Conservation (phyloP, 352 stramenopile genomes). For the Blastocystis sp. region DNA sequence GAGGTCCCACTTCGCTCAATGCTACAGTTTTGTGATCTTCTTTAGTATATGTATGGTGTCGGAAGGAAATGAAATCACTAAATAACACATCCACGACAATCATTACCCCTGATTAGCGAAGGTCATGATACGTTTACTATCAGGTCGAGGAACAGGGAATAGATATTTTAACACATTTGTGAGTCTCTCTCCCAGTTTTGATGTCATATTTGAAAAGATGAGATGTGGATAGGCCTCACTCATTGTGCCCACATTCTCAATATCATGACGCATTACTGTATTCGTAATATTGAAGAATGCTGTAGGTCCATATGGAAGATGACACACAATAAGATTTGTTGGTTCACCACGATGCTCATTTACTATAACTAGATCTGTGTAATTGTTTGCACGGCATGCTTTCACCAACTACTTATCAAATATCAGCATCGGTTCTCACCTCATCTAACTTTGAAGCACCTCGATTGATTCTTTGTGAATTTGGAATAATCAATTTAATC, state of each 20-base stretch:
- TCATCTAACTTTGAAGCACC: constrained; percentile 86
- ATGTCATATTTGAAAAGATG: constrained; percentile 94
- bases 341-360: constrained; percentile 97
- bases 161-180: constrained; percentile 97
- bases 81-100: background rate
- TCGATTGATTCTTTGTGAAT: constrained; percentile 93
- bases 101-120: constrained; percentile 86
- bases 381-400: constrained; percentile 89
- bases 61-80: constrained; percentile 96
- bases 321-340: constrained; percentile 94
- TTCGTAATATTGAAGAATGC: constrained; percentile 96
- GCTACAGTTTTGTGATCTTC: constrained; percentile 64
- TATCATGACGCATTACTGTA: constrained; percentile 95
- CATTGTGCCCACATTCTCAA: constrained; percentile 88
- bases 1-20: constrained; percentile 82
- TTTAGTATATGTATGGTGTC: constrained; percentile 82
- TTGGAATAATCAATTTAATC: constrained; percentile 94
- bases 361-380: constrained; percentile 95
- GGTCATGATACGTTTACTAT: constrained; percentile 93
- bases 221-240: constrained; percentile 90
- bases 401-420: constrained; percentile 86
- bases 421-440: constrained; percentile 71
- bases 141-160: constrained; percentile 92
- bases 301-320: constrained; percentile 95
- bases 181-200: constrained; percentile 87